Evolutionary conservation across 2,329 filamentous ascomycete species (phyloP), one percentile per base, ranked within the genome.

Genomic region (Ophiostoma pallidulum): DNA sequence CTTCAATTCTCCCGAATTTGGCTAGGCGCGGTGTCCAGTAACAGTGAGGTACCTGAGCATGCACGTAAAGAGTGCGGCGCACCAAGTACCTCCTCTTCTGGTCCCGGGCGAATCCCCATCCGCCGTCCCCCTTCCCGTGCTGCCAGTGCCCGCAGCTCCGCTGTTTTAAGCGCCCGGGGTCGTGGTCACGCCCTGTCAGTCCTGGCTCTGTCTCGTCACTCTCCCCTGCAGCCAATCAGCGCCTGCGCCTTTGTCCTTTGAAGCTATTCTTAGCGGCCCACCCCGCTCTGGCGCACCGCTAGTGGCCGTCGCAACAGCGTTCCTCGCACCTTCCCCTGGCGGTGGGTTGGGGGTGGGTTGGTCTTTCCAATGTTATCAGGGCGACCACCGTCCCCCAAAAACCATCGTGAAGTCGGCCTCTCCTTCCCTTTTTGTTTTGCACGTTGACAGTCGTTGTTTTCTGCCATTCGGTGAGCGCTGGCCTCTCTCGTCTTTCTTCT

Each of bases 111-210:
- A 49, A 47, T 49, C 26, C n/a, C 33, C 19, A 40, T 38, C 37
- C 22, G 13, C n/a, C 24, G 31, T 18, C 18, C 5, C 3, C 40
- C 24, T 28, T 28, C 24, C 24, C 24, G 24, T 10, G 24, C 24
- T 6, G 24, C 24, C 38, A 41, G 26, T 26, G n/a, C 44, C 29
- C 33, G 19, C 16, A 22, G 16, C 18, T 10, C 32, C 41, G 20
- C 19, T 16, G 18, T 33, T 39, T 50, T 56, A 56, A 54, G 54
- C 54, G 54, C 54, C 53, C 49, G 41, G 38, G 43, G 42, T 39
- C 13, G 38, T 41, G 49, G 49, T 44, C 51, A 48, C 45, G 36
- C 39, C 43, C 44, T 39, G 26, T 44, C 41, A 24, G 38, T 41
- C 40, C 47, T 50, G 44, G 50, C 43, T 40, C 22, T 20, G 50